Conservation (phyloP, 306 rosid species). For the Malus orientalis region DNA sequence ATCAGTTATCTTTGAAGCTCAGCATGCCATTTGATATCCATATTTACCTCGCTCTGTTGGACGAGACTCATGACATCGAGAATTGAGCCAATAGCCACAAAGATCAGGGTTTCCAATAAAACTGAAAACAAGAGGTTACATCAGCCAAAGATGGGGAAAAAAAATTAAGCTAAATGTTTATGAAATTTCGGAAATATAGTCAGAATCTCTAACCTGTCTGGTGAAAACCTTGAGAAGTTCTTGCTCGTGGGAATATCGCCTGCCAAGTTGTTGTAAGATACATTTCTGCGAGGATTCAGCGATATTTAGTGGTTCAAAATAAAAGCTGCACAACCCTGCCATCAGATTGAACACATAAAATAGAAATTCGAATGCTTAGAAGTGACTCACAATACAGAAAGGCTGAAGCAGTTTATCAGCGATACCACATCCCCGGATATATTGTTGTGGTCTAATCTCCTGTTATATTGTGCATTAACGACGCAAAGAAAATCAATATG, state of each 20-base stretch:
- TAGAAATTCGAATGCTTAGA: background rate
- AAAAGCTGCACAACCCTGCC: background rate
- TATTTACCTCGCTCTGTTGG: conserved; percentile 60
- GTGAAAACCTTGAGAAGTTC: conserved; percentile 80
- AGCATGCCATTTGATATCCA: background rate
- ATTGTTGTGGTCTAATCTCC: conserved; percentile 82
- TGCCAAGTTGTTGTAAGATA: conserved; percentile 71
- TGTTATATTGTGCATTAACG: conserved; percentile 20
- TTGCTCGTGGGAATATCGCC: conserved; percentile 83
- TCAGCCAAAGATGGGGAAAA: background rate
- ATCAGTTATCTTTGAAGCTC: background rate
- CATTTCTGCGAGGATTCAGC: conserved; percentile 50
- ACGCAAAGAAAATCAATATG: background rate
- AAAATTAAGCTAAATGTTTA: background rate
- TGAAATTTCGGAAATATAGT: background rate
- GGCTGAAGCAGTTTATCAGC: conserved; percentile 70
- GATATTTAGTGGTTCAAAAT: background rate
- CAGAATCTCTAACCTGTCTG: conserved; percentile 56
- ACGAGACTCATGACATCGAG: conserved; percentile 52
- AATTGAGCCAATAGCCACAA: conserved; percentile 76
- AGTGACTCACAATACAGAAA: conserved; percentile 56
- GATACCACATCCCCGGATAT: conserved; percentile 66
- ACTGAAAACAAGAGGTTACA: conserved; percentile 31
- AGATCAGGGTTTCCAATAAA: conserved; percentile 84
- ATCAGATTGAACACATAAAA: background rate